Percentiles rank a stretch among this genome's conserved stretches.
These are phyloP conservation scores for Madurella fahalii DNA, from an alignment of 2,329 filamentous ascomycete species.

Conservation along the genomic window DNA sequence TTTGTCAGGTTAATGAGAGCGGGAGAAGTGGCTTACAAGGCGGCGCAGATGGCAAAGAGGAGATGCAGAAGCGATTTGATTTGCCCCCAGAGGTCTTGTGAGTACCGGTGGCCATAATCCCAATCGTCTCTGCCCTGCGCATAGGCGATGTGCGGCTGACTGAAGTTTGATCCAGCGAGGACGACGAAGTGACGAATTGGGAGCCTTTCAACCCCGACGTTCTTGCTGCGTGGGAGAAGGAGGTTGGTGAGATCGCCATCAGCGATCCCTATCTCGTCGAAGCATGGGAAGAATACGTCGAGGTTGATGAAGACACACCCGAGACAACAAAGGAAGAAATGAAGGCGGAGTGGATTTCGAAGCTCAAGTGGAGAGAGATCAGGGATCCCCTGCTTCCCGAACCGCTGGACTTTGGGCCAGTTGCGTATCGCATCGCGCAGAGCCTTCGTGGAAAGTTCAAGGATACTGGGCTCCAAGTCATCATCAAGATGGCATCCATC, in stretches of 20 bases:
- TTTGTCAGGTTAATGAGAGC: too few species aligned
- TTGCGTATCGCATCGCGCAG: conserved; percentile 18
- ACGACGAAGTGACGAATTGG: neutral
- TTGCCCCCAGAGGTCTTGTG: neutral
- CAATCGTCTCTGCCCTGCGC: neutral
- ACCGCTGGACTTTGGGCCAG: conserved; percentile 13
- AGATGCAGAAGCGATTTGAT: neutral
- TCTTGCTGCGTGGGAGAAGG: conserved; percentile 2
- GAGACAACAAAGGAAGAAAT: conserved; percentile 18
- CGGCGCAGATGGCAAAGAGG: too few species aligned
- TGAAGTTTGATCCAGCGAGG: neutral
- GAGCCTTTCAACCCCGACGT: conserved; percentile 1
- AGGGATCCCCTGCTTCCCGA: conserved; percentile 17
- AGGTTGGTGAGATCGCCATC: neutral
- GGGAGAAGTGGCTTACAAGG: too few species aligned
- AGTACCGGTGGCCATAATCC: neutral
- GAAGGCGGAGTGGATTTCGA: conserved; percentile 16
- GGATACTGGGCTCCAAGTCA: conserved; percentile 52
- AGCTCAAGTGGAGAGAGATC: conserved; percentile 14
- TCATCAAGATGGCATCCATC: conserved; percentile 59
- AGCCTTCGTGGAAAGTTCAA: conserved; percentile 27
- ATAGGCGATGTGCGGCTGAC: neutral
- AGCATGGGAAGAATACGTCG: conserved; percentile 24
- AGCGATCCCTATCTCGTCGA: conserved; percentile 25
- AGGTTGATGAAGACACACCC: conserved; percentile 16